Evolutionary conservation across 805 yeast genomes (phyloP).

Genomic region (Clavispora phyllophila): DNA sequence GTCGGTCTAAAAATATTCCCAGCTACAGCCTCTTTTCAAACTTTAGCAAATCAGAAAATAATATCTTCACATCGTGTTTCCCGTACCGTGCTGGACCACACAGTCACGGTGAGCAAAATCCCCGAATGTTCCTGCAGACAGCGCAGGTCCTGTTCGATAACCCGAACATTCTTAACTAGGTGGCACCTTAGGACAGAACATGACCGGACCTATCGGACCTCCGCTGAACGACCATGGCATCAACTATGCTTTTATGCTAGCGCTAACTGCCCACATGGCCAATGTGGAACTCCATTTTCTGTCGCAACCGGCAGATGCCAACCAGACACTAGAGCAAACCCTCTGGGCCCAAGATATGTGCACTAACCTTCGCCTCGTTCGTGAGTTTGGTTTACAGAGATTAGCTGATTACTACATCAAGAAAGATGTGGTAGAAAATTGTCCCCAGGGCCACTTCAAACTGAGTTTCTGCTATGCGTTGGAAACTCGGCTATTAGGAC

Average conservation of each 20-base stretch:
- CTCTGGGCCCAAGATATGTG: slow-evolving; percentile 17
- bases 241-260: slow-evolving; percentile 23
- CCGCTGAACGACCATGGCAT: not conserved
- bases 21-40: too few relatives aligned
- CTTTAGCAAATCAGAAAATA: too few relatives aligned
- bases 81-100: too few relatives aligned
- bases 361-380: slow-evolving; percentile 12
- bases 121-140: not conserved
- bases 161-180: not conserved
- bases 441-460: not conserved
- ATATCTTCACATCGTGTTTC: too few relatives aligned
- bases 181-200: not conserved
- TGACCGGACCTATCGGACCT: not conserved
- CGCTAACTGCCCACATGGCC: slow-evolving; percentile 19
- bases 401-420: slow-evolving; percentile 12
- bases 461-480: slow-evolving; percentile 8
- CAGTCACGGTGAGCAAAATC: not conserved
- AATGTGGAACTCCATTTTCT: slow-evolving; percentile 8
- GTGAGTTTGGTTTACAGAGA: slow-evolving; percentile 8
- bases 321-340: slow-evolving; percentile 16
- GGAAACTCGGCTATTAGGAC: slow-evolving; percentile 18
- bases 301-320: slow-evolving; percentile 7
- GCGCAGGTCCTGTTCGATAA: not conserved
- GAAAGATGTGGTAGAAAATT: slow-evolving; percentile 9
- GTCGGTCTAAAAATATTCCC: too few relatives aligned